These are phyloP conservation scores for Apiospora saccharicola DNA, from an alignment of 2,329 filamentous ascomycete genomes.

Conservation along the genomic window DNA sequence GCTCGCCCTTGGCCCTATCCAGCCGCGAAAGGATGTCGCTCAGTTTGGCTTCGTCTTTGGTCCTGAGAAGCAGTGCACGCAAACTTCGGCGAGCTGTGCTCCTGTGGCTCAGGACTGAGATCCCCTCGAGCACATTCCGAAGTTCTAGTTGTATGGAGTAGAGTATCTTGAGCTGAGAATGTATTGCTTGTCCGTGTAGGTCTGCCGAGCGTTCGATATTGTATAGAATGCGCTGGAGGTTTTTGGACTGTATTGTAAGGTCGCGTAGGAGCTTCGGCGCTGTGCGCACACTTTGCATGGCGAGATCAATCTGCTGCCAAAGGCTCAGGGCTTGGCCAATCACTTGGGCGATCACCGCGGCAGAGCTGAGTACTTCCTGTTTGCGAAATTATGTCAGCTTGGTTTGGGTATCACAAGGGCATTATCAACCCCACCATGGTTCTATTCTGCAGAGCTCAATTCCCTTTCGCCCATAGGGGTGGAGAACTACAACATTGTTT, in stretches of 20 bases:
- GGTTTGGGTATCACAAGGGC: not conserved
- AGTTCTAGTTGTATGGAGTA: not conserved
- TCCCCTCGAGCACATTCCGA: not conserved
- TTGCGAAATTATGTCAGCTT: not conserved
- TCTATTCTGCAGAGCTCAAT: not conserved
- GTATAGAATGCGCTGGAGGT: constrained; percentile 10
- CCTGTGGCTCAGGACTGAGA: not conserved
- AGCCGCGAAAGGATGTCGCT: constrained; percentile 9
- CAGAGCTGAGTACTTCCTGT: constrained; percentile 23
- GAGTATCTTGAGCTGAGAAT: constrained; percentile 9
- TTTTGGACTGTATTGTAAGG: constrained; percentile 4
- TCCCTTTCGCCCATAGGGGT: not conserved
- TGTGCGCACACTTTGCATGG: constrained; percentile 15
- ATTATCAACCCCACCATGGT: not conserved
- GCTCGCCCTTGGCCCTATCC: constrained; percentile 1
- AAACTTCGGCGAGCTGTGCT: constrained; percentile 4
- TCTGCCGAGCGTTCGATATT: constrained; percentile 14
- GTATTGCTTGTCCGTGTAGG: constrained; percentile 16
- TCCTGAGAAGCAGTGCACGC: not conserved
- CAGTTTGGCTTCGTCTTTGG: not conserved
- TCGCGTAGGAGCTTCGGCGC: constrained; percentile 18
- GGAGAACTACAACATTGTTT: too few species aligned
- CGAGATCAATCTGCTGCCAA: constrained; percentile 26
- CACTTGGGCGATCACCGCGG: constrained; percentile 20
- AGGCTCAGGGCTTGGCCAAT: constrained; percentile 19